A percentile compares a stretch with the other conserved stretches of the same genome.
Conservation (phyloP, 169 alveolate genomes). For the Cryptosporidium sp. region DNA sequence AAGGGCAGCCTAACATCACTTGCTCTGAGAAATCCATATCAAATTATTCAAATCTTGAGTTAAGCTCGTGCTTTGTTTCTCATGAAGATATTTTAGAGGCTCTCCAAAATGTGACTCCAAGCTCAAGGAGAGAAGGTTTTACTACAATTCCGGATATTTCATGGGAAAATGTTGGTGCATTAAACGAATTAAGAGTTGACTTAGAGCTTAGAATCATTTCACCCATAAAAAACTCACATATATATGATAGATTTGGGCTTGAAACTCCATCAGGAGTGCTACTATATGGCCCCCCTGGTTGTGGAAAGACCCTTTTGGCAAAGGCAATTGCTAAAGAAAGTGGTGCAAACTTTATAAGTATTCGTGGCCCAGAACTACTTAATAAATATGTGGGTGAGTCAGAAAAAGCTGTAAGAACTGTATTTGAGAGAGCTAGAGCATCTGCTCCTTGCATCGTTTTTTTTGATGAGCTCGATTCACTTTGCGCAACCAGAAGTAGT, state of each 20-base stretch:
- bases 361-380: conserved; percentile 96
- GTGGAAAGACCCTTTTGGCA: conserved; percentile 97
- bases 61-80: conserved; percentile 71
- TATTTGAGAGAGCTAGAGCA: conserved; percentile 97
- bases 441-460: conserved; percentile 98
- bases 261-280: conserved; percentile 97
- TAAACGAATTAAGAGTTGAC: conserved; percentile 90
- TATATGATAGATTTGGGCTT: conserved; percentile 91
- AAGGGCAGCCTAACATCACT: neutral
- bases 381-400: conserved; percentile 99
- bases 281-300: conserved; percentile 98
- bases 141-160: conserved; percentile 95
- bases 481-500: conserved; percentile 93
- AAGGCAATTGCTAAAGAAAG: conserved; percentile 97
- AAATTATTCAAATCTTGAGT: neutral
- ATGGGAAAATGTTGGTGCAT: conserved; percentile 97
- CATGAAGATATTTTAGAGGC: conserved; percentile 89
- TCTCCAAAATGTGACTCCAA: conserved; percentile 89
- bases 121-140: conserved; percentile 96
- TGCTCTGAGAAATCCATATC: neutral
- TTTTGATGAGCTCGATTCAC: conserved; percentile 98
- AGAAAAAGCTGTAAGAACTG: conserved; percentile 97
- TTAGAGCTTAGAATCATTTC: conserved; percentile 91
- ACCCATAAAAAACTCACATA: conserved; percentile 91
- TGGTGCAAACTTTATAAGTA: conserved; percentile 96